Evolutionary conservation across 768 basidiomycete species (phyloP).

Genomic region (Phlegmacium glaucopus): DNA sequence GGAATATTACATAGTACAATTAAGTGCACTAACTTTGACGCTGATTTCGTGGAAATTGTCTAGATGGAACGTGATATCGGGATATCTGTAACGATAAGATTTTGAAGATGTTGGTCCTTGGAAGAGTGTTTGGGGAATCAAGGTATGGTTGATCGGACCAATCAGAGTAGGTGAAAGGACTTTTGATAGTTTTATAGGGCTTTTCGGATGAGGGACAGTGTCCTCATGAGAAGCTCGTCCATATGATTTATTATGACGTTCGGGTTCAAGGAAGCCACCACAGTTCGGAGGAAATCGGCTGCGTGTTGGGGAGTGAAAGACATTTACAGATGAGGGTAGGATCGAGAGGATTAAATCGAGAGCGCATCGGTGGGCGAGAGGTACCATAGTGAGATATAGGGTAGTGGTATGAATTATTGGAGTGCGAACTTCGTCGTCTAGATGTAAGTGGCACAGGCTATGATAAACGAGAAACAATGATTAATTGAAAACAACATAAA

Average conservation of each 20-base stretch:
- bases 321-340: not conserved
- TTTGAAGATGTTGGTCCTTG: conserved; percentile 12
- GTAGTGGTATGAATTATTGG: conserved; percentile 2
- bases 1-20: conserved; percentile 14
- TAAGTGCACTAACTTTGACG: conserved; percentile 25
- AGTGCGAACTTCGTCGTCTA: not conserved
- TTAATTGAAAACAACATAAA: not conserved
- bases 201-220: not conserved
- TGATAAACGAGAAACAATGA: not conserved
- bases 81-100: conserved; percentile 12
- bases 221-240: not conserved
- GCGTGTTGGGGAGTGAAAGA: not conserved
- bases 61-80: conserved; percentile 28
- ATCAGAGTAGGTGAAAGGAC: not conserved
- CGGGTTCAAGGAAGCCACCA: not conserved
- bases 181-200: not conserved
- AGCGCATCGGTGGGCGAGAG: conserved; percentile 8
- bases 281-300: not conserved
- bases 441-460: not conserved
- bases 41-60: conserved; percentile 25
- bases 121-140: conserved; percentile 23
- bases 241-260: not conserved
- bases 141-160: conserved; percentile 23
- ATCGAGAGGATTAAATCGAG: not conserved
- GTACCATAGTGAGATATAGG: conserved; percentile 6